Conservation (phyloP, 495 filamentous ascomycete genomes). For the Tetracladium setigerum region DNA sequence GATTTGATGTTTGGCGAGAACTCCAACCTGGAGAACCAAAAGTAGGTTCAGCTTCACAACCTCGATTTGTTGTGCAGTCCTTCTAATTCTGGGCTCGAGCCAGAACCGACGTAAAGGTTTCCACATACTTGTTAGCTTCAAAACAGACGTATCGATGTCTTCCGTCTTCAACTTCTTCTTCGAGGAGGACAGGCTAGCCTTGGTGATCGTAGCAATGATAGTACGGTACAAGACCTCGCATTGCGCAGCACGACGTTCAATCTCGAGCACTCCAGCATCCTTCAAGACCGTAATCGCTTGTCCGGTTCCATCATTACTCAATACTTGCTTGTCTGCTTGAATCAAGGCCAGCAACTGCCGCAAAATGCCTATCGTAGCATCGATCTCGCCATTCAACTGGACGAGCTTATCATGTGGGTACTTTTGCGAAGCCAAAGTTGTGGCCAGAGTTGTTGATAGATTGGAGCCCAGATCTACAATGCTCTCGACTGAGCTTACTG, state of each 20-base stretch:
- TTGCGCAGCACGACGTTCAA: constrained; percentile 13
- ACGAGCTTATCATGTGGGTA: constrained; percentile 8
- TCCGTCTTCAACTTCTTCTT: constrained; percentile 7
- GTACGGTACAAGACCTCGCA: constrained; percentile 17
- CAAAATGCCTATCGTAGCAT: constrained; percentile 15
- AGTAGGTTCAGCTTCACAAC: constrained; percentile 15
- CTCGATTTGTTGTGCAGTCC: constrained; percentile 10
- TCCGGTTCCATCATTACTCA: background rate
- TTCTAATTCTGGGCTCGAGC: constrained; percentile 10
- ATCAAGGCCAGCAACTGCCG: constrained; percentile 13
- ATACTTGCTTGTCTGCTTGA: constrained; percentile 5
- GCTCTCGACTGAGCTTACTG: constrained; percentile 12
- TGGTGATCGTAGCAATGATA: constrained; percentile 13
- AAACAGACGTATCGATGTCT: background rate
- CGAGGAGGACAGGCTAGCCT: constrained; percentile 6
- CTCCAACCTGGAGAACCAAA: constrained; percentile 11
- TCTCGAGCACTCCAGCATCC: constrained; percentile 12
- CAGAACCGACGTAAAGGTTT: background rate
- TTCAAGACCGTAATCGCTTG: background rate
- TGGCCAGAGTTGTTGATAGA: constrained; percentile 18
- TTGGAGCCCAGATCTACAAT: constrained; percentile 16
- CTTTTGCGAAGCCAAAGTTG: constrained; percentile 6
- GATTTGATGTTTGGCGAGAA: constrained; percentile 12
- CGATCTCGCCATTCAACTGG: constrained; percentile 13
- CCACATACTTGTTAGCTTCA: constrained; percentile 4